Evolutionary conservation across 305 asterid species (phyloP).

Genomic region (Rubia tinctorum): DNA sequence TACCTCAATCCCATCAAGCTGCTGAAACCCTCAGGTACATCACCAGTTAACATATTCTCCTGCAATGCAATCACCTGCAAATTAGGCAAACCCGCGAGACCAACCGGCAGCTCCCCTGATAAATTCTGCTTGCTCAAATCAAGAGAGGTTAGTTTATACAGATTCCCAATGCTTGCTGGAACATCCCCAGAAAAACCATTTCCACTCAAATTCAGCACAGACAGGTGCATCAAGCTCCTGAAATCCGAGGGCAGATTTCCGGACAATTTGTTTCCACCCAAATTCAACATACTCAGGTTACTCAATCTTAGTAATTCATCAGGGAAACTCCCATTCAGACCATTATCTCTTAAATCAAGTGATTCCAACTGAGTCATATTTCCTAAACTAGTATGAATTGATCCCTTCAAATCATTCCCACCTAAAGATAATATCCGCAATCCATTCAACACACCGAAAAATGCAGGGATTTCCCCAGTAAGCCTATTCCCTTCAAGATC

Average conservation of each 20-base stretch:
- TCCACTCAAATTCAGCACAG: constrained; percentile 55
- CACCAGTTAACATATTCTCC: constrained; percentile 53
- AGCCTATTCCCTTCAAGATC: constrained; percentile 59
- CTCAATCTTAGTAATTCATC: constrained; percentile 39
- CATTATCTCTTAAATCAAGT: constrained; percentile 45
- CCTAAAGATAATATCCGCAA: constrained; percentile 45
- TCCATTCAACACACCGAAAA: constrained; percentile 32
- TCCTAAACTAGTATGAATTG: constrained; percentile 40
- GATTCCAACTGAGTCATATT: constrained; percentile 41
- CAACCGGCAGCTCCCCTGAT: constrained; percentile 58
- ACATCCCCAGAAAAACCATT: constrained; percentile 51
- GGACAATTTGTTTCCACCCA: constrained; percentile 50
- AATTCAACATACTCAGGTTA: constrained; percentile 48
- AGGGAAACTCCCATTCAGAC: constrained; percentile 45
- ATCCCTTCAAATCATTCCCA: constrained; percentile 47
- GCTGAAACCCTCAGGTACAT: constrained; percentile 65
- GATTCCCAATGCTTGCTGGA: constrained; percentile 55
- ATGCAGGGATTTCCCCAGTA: constrained; percentile 43
- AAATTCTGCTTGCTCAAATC: constrained; percentile 66
- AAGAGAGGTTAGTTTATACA: constrained; percentile 44
- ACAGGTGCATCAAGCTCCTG: constrained; percentile 42
- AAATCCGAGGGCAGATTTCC: constrained; percentile 46
- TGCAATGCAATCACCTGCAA: constrained; percentile 67
- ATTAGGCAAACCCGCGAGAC: constrained; percentile 64
- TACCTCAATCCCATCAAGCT: constrained; percentile 49